phyloP scores from a whole-genome alignment of 306 rosid genomes.

The Macrotyloma uniflorum region DNA sequence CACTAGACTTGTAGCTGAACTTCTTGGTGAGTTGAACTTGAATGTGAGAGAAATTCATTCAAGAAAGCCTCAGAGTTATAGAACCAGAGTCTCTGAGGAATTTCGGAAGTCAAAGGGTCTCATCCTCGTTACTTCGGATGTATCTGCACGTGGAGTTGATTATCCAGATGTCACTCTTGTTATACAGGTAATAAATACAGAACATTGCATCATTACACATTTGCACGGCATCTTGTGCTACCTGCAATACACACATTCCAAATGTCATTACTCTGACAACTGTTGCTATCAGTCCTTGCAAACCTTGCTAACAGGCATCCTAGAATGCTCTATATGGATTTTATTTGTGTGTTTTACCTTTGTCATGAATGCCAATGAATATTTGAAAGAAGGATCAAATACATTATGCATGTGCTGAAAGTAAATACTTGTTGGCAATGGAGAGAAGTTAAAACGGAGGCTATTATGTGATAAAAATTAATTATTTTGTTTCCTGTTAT shows the following conservation, averaged over 20 bases:
- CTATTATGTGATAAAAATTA: neutral
- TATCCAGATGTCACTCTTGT: slow-evolving; percentile 96
- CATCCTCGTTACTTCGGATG: slow-evolving; percentile 92
- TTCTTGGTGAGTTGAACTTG: slow-evolving; percentile 84
- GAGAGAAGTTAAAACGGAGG: slow-evolving; percentile 8
- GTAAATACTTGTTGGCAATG: neutral
- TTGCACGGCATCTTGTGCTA: neutral
- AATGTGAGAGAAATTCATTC: slow-evolving; percentile 98
- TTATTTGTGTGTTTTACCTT: neutral
- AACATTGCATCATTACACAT: slow-evolving; percentile 18
- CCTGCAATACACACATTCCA: neutral
- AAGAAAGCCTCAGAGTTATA: slow-evolving; percentile 86
- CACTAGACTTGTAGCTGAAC: slow-evolving; percentile 82
- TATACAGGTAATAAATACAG: slow-evolving; percentile 65
- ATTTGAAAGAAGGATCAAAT: neutral
- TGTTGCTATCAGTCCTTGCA: neutral
- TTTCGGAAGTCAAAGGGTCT: slow-evolving; percentile 92
- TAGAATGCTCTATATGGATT: neutral
- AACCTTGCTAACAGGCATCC: neutral
- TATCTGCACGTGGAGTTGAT: slow-evolving; percentile 98
- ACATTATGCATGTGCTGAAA: slow-evolving; percentile 6
- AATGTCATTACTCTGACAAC: neutral
- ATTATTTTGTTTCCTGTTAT: neutral
- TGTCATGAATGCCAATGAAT: neutral
- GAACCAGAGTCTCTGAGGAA: slow-evolving; percentile 93